Conservation (phyloP, 306 rosid genomes). For the Abrus pulchellus region DNA sequence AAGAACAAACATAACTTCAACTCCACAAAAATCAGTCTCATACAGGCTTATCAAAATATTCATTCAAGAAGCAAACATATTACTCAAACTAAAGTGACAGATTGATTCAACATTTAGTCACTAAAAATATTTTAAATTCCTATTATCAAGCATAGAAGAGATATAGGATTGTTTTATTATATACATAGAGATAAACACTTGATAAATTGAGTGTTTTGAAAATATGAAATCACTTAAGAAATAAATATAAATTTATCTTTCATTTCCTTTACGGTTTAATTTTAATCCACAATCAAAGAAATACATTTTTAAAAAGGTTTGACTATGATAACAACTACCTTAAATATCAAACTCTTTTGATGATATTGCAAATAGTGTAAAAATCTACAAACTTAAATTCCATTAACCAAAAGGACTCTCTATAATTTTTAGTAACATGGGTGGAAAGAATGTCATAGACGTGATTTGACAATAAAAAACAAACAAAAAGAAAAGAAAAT, state of each 20-base stretch:
- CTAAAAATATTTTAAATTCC: background rate
- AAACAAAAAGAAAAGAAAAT: too few species aligned
- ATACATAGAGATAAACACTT: slow-evolving; percentile 16
- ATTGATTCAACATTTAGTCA: background rate
- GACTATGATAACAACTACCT: slow-evolving; percentile 14
- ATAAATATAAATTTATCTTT: background rate
- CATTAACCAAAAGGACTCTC: too few species aligned
- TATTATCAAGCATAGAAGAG: background rate
- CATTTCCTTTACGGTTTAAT: background rate
- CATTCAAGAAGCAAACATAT: background rate
- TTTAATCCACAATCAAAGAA: background rate
- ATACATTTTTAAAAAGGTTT: background rate
- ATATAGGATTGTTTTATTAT: background rate
- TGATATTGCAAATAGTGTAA: background rate
- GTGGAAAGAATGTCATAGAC: too few species aligned
- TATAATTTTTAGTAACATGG: too few species aligned
- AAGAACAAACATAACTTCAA: background rate
- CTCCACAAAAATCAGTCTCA: slow-evolving; percentile 13
- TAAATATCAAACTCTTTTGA: background rate
- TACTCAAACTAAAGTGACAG: slow-evolving; percentile 1
- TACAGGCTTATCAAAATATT: slow-evolving; percentile 6
- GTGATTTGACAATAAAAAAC: too few species aligned
- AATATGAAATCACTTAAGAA: background rate
- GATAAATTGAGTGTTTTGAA: background rate
- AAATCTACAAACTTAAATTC: background rate